Evolutionary conservation across 306 rosid genomes (phyloP), one percentile per base, ranked within the genome.

Genomic region (Inga oerstediana): DNA sequence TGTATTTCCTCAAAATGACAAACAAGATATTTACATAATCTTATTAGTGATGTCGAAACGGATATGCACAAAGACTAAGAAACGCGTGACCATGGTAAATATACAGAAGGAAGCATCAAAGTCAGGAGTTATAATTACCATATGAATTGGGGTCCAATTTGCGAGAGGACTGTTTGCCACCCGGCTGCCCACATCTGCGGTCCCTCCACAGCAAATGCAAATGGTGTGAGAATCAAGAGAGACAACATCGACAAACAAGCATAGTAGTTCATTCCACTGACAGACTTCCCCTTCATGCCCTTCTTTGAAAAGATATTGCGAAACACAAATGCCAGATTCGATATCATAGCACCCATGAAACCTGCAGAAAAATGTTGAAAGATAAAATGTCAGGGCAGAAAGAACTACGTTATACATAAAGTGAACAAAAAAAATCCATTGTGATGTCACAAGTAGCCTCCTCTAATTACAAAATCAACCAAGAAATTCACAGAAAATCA

Each of bases 331-430:
- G 97, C 98, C 87, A 95, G 81, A 85, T 95, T 95, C 24, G 98
- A 95, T 88, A 95, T 95, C 98, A 95, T 95, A 34, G 98, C 97
- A n/a, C 97, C 98, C 98, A 95, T 91, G 78, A 95, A 95, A 87
- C 98, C 98, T 95, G 94, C 81, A 82, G 71, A 59, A 79, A 58
- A 65, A 20, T 75, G 15, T 16, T 43, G 73, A 76, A 45, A 59
- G 54, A 58, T 58, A 35, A 24, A 52, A 83, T 70, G 79, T 65
- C 79, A 84, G 73, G 41, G 66, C 12, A 20, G 52, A 44, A 77
- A 74, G 76, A 77, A 82, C 44, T 49, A 8, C 59, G 59, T 65
- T 62, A 32, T 27, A 35, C 19, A 62, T 64, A 71, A 35, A 44
- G 48, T n/a, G 34, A 24, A 27, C 61, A 61, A 16, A 14, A 12